Conservation (phyloP, 2,329 filamentous ascomycete genomes). For the Thielaviopsis punctulata region DNA sequence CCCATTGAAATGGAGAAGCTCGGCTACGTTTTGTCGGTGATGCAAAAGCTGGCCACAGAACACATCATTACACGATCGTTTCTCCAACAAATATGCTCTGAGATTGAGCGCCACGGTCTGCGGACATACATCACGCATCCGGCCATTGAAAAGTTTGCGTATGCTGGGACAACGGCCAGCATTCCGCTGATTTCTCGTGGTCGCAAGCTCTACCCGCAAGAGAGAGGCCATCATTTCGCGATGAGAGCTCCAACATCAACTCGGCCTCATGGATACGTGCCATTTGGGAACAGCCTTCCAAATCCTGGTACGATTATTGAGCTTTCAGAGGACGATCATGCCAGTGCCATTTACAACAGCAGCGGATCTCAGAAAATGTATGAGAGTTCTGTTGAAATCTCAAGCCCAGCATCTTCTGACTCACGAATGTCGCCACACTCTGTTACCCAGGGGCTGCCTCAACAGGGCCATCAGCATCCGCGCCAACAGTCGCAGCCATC, state of each 20-base stretch:
- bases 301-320: slow-evolving; percentile 2
- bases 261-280: neutral
- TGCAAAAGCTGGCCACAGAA: slow-evolving; percentile 56
- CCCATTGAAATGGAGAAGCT: slow-evolving; percentile 32
- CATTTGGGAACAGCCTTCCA: neutral
- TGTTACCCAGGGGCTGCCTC: neutral
- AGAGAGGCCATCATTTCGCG: neutral
- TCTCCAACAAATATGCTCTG: slow-evolving; percentile 68
- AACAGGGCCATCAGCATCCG: neutral
- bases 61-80: slow-evolving; percentile 70
- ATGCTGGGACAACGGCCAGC: slow-evolving; percentile 19
- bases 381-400: slow-evolving; percentile 6
- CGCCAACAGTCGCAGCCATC: neutral
- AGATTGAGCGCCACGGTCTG: slow-evolving; percentile 44
- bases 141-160: slow-evolving; percentile 19
- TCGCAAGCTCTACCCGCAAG: slow-evolving; percentile 2
- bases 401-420: slow-evolving; percentile 8
- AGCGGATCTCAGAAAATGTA: slow-evolving; percentile 1
- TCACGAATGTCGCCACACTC: slow-evolving; percentile 10
- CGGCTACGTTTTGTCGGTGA: slow-evolving; percentile 60
- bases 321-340: slow-evolving; percentile 5
- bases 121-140: slow-evolving; percentile 21
- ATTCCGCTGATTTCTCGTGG: slow-evolving; percentile 30
- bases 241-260: neutral
- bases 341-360: slow-evolving; percentile 6